Evolutionary conservation across 2,329 filamentous ascomycete species (phyloP).

Genomic region (Fusarium acutatum): DNA sequence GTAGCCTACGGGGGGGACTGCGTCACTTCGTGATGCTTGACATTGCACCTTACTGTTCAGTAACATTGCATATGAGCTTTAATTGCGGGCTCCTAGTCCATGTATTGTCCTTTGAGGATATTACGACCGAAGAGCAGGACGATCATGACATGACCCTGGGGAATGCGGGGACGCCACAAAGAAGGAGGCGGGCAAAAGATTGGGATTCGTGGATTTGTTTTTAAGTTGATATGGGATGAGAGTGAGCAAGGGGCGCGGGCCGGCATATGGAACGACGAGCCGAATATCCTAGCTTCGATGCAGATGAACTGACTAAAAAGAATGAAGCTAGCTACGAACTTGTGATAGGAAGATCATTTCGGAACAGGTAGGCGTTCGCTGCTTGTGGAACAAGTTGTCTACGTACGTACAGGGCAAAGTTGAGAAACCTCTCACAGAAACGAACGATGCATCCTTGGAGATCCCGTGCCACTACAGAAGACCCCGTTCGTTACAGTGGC

Average conservation of each 20-base stretch:
- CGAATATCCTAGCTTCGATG: slow-evolving; percentile 36
- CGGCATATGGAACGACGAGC: slow-evolving; percentile 33
- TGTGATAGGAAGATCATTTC: background rate
- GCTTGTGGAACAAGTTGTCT: background rate
- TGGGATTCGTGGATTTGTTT: slow-evolving; percentile 34
- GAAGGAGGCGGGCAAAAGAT: slow-evolving; percentile 7
- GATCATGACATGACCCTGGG: slow-evolving; percentile 31
- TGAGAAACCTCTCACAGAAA: background rate
- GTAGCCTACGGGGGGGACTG: background rate
- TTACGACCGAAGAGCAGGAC: background rate
- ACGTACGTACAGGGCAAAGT: background rate
- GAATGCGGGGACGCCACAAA: slow-evolving; percentile 35
- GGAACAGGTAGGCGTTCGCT: background rate
- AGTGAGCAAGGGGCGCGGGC: background rate
- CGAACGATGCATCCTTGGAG: background rate
- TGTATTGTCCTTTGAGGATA: background rate
- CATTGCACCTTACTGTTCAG: background rate
- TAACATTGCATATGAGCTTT: slow-evolving; percentile 2
- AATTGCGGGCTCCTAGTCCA: background rate
- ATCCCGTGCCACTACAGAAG: background rate
- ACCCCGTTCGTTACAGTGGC: slow-evolving; percentile 5
- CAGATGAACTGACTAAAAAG: background rate
- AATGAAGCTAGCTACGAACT: background rate
- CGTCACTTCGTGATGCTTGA: background rate
- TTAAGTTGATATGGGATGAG: slow-evolving; percentile 9